Percentiles rank a stretch among this genome's conserved stretches.
phyloP scores from a whole-genome alignment of 805 yeast genomes.

The Hanseniaspora thailandica region DNA sequence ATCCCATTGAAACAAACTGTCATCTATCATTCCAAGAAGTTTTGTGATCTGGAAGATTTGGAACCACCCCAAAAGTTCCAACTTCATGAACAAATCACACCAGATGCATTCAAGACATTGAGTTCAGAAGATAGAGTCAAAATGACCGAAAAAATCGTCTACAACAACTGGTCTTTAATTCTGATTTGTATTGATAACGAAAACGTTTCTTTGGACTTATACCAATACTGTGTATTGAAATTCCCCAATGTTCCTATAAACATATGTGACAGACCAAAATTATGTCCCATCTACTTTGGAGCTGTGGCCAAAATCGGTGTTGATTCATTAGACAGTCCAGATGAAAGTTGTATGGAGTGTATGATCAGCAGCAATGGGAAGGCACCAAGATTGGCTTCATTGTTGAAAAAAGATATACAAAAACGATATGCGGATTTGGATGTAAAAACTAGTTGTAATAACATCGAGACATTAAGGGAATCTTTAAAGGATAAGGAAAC shows the following conservation, averaged over 20 bases:
- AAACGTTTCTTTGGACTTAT: slow-evolving; percentile 20
- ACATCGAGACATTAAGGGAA: slow-evolving; percentile 22
- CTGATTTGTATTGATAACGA: slow-evolving; percentile 26
- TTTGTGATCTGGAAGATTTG: slow-evolving; percentile 3
- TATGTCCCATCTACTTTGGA: slow-evolving; percentile 30
- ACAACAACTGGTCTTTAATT: slow-evolving; percentile 23
- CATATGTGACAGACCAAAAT: slow-evolving; percentile 28
- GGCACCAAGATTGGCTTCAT: slow-evolving; percentile 27
- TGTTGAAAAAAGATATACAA: slow-evolving; percentile 24
- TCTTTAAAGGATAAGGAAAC: slow-evolving; percentile 18
- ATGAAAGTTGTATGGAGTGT: slow-evolving; percentile 11
- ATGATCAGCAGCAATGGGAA: slow-evolving; percentile 27
- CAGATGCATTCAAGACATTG: background rate
- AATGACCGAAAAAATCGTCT: slow-evolving; percentile 1
- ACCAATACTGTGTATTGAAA: slow-evolving; percentile 19
- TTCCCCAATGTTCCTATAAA: slow-evolving; percentile 25
- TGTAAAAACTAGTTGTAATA: slow-evolving; percentile 21
- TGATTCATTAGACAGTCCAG: slow-evolving; percentile 18
- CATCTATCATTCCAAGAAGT: background rate
- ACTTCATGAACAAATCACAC: background rate
- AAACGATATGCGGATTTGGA: slow-evolving; percentile 18
- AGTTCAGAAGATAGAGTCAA: background rate
- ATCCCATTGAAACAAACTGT: background rate
- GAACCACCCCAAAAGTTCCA: background rate
- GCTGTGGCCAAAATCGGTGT: slow-evolving; percentile 23